These are phyloP conservation scores for Yamadazyma epiphylla DNA, from an alignment of 1,139 yeast species.

Conservation along the genomic window DNA sequence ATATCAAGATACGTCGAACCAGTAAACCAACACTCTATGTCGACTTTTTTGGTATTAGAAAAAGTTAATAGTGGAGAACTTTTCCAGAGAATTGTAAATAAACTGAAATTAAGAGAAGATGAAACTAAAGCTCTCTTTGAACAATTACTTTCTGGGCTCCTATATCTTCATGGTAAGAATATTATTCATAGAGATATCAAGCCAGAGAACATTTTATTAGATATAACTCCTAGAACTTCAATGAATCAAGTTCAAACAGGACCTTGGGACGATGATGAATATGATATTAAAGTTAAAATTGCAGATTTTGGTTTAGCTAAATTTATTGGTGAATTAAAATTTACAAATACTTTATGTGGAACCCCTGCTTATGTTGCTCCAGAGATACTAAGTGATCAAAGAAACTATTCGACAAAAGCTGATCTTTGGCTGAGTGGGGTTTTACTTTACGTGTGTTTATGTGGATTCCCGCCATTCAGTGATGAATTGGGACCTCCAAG, in stretches of 20 bases:
- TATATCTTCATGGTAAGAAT: constrained; percentile 64
- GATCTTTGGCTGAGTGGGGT: constrained; percentile 85
- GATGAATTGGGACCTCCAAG: constrained; percentile 78
- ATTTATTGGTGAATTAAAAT: constrained; percentile 71
- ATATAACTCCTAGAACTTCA: constrained; percentile 47
- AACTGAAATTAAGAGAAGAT: constrained; percentile 54
- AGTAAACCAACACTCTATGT: constrained; percentile 45
- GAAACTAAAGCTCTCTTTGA: constrained; percentile 60
- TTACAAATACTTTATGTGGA: constrained; percentile 76
- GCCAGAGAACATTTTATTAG: constrained; percentile 84
- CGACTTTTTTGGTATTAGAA: constrained; percentile 68
- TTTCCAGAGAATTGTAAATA: constrained; percentile 64
- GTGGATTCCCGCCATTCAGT: constrained; percentile 84
- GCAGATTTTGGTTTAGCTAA: constrained; percentile 83
- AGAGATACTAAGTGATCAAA: constrained; percentile 52
- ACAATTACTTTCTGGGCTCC: constrained; percentile 61
- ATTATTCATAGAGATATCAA: constrained; percentile 87
- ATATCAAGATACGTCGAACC: constrained; percentile 71
- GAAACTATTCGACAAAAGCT: constrained; percentile 66
- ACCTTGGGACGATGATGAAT: constrained; percentile 66
- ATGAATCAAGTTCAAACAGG: constrained; percentile 56
- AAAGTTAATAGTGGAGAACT: constrained; percentile 73
- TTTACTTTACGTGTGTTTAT: constrained; percentile 66
- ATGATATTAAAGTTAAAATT: constrained; percentile 63
- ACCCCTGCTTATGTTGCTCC: constrained; percentile 87